Evolutionary conservation across 208 protist species (phyloP).

Genomic region (Histomonas meleagridis): DNA sequence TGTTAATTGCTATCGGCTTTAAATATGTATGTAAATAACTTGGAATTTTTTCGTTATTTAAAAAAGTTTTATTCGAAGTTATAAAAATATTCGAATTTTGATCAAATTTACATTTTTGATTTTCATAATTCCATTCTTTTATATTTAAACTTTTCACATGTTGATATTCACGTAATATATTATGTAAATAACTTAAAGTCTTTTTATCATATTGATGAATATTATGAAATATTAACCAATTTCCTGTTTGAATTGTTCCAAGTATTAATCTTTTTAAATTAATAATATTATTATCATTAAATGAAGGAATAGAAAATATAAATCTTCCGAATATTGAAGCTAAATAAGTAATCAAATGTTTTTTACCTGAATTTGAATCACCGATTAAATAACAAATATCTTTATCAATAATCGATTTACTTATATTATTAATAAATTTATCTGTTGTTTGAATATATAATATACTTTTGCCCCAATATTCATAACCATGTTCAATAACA

Average conservation of each 20-base stretch:
- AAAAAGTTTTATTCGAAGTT: background rate
- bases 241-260: background rate
- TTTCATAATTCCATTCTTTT: background rate
- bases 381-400: background rate
- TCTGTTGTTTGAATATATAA: background rate
- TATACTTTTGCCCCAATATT: background rate
- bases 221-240: background rate
- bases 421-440: background rate
- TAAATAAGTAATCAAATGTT: background rate
- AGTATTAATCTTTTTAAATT: background rate
- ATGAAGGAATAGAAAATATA: background rate
- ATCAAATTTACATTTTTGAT: background rate
- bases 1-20: background rate
- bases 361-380: background rate
- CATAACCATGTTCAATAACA: background rate
- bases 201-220: background rate
- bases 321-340: background rate
- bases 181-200: background rate
- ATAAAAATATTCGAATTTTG: background rate
- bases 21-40: background rate
- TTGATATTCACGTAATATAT: background rate
- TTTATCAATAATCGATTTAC: too few species aligned
- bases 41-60: background rate
- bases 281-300: background rate
- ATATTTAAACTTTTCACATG: background rate